These are phyloP conservation scores for Akanthomyces dipterigenus DNA, from an alignment of 2,329 filamentous ascomycete species.

Conservation along the genomic window DNA sequence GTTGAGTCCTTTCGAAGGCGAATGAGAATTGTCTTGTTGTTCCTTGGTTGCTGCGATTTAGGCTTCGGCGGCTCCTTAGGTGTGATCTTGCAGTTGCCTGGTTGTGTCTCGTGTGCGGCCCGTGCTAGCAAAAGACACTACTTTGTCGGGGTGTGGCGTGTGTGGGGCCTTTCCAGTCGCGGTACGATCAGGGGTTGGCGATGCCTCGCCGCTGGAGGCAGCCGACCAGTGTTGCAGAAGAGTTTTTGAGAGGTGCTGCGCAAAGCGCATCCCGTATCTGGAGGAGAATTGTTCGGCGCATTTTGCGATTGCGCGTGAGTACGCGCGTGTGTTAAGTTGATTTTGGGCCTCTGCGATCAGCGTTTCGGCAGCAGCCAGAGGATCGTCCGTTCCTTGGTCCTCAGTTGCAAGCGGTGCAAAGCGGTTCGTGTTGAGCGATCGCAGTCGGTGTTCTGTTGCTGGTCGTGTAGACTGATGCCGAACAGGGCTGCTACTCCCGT, in stretches of 20 bases:
- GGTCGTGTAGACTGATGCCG: not conserved
- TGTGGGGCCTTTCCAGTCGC: not conserved
- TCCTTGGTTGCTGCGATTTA: not conserved
- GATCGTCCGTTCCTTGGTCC: not conserved
- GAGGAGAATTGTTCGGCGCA: constrained; percentile 1
- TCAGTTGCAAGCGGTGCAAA: not conserved
- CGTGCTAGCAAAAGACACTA: not conserved
- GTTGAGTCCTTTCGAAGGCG: not conserved
- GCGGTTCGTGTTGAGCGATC: not conserved
- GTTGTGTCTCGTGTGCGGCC: not conserved
- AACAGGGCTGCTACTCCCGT: not conserved
- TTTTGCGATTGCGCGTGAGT: not conserved
- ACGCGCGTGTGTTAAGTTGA: not conserved
- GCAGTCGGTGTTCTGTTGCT: not conserved
- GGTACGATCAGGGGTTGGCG: not conserved
- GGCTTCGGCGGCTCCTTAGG: not conserved
- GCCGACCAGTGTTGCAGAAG: not conserved
- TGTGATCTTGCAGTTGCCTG: not conserved
- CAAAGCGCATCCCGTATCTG: not conserved
- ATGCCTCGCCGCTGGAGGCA: not conserved
- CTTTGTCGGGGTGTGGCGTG: not conserved
- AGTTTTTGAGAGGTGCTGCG: not conserved
- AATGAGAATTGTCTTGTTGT: not conserved
- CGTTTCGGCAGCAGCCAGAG: not conserved
- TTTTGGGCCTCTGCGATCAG: not conserved